Base-by-base conservation (phyloP, 257 asterid species). In the Striga asiatica region DNA sequence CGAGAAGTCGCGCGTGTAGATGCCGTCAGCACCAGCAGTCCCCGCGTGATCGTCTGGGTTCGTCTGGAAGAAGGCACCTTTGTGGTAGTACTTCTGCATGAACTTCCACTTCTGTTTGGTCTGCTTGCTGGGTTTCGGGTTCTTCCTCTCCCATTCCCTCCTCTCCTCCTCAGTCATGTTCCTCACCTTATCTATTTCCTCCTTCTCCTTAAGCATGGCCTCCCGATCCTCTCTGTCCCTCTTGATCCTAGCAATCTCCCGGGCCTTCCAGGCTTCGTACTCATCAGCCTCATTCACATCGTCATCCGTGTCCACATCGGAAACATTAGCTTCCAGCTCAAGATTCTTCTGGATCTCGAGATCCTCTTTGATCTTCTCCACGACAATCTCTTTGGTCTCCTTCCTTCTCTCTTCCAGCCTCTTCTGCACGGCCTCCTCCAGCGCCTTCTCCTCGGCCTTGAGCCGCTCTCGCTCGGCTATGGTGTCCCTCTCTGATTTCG, bases 151-250 rank as follows among this genome's bases (percentile, higher is more conserved):
- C 94, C 93, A 92, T 72, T 92, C 95, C 60, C 88, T 77, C 74
- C 95, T 73, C 81, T 92, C 94, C 67, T 92, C 97, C 69, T 88
- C 96, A 0, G 95, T 84, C 98, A 91, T 91, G 74, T 83, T 91
- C 65, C 98, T 75, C 35, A 92, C 85, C 74, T 59, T 88, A 76
- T 88, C 97, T 63, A 88, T 82, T 76, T 88, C 96, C 71, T 88
- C 97, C 76, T 68, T 84, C 81, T 88, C 97, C 89, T 79, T 92
- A 81, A 78, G 14, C 66, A 67, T 55, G 10, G 81, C 80, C 37
- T 92, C 98, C 62, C 93, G 80, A 48, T 74, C 93, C 16, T 92
- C 97, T 65, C 93, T 76, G 63, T 92, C 98, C 67, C 95, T 92
- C 83, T 92, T 92, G 62, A 92, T 87, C 84, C 96, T 81, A 0